These are phyloP conservation scores for Glarea lozoyensis DNA, from an alignment of 495 filamentous ascomycete genomes.

Conservation along the genomic window DNA sequence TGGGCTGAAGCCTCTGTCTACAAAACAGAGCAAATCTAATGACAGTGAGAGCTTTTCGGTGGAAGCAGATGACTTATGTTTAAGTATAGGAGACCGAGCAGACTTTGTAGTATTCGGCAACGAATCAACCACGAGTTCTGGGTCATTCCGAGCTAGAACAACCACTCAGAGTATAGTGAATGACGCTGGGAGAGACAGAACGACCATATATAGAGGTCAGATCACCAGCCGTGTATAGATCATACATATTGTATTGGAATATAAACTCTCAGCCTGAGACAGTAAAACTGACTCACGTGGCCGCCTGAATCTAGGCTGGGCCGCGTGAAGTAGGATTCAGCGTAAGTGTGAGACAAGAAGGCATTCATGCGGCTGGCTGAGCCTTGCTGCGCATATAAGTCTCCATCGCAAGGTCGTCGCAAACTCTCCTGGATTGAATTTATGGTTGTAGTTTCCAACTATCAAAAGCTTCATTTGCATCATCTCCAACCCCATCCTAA, in stretches of 20 bases:
- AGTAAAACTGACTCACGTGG: slow-evolving; percentile 9
- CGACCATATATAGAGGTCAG: slow-evolving; percentile 9
- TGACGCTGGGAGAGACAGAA: slow-evolving; percentile 16
- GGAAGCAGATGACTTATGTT: slow-evolving; percentile 4
- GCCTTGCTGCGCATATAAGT: background rate
- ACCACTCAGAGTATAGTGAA: slow-evolving; percentile 15
- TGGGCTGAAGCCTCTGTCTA: slow-evolving; percentile 16
- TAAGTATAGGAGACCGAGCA: slow-evolving; percentile 14
- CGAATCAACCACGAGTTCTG: background rate
- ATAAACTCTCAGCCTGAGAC: background rate
- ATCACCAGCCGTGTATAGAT: slow-evolving; percentile 7
- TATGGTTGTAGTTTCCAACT: no score
- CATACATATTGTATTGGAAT: background rate
- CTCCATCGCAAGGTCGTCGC: background rate
- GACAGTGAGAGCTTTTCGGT: slow-evolving; percentile 12
- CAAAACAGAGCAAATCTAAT: slow-evolving; percentile 15
- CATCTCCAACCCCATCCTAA: no score
- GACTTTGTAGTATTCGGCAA: slow-evolving; percentile 20
- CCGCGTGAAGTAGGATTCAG: background rate
- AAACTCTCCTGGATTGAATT: background rate
- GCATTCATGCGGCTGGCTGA: slow-evolving; percentile 9
- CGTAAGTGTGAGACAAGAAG: background rate
- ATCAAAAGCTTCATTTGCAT: no score
- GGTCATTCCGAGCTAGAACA: slow-evolving; percentile 10
- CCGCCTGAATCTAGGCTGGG: background rate